Percentiles rank a stretch among this genome's conserved stretches.
These are phyloP conservation scores for Clavispora carvajalis DNA, from an alignment of 805 yeast species.

Conservation along the genomic window DNA sequence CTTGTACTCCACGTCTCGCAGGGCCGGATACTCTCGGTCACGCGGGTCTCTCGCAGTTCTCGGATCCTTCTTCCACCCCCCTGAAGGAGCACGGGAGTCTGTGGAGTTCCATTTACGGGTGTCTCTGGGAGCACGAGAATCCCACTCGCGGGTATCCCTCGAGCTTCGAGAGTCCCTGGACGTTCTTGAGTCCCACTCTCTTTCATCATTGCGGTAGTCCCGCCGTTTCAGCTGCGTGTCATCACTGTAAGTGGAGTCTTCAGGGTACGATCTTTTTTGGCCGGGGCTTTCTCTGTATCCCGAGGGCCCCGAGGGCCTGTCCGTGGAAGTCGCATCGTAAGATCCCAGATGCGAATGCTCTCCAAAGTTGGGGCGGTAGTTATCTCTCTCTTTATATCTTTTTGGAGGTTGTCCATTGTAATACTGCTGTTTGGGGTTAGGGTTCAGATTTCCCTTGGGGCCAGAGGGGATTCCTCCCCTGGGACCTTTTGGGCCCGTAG, in stretches of 20 bases:
- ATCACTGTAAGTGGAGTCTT: not conserved
- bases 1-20: not conserved
- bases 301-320: conserved; percentile 13
- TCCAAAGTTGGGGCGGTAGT: conserved; percentile 9
- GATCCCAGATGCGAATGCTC: conserved; percentile 1
- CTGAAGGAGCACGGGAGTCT: not conserved
- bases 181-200: not conserved
- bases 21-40: not conserved
- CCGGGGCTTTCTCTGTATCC: conserved; percentile 2
- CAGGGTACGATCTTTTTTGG: not conserved
- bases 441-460: conserved; percentile 5
- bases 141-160: not conserved
- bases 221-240: conserved; percentile 2
- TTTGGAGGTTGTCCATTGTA: conserved; percentile 8
- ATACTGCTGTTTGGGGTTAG: conserved; percentile 4
- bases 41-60: conserved; percentile 2
- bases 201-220: not conserved
- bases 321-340: not conserved
- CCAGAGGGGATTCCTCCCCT: conserved; percentile 7
- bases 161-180: not conserved
- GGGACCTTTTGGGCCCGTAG: conserved; percentile 16
- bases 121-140: not conserved
- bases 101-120: not conserved
- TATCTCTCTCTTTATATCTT: conserved; percentile 13
- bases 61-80: not conserved